A percentile compares a stretch with the other conserved stretches of the same genome.
phyloP scores from a whole-genome alignment of 2,329 filamentous ascomycete species.

The Corinectria fuckeliana region DNA sequence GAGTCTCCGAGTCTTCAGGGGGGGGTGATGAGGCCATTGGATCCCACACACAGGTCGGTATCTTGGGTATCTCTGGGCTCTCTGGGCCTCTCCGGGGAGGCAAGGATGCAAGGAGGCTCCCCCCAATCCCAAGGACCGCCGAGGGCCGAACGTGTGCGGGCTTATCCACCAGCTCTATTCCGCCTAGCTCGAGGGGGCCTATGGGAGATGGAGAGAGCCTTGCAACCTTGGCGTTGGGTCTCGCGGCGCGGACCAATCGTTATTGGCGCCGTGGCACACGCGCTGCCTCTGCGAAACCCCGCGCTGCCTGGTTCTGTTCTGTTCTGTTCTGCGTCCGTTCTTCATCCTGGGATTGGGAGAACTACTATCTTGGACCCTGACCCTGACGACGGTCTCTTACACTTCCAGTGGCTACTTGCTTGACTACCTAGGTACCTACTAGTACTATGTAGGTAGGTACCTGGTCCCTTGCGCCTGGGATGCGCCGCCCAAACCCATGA shows the following conservation, averaged over 20 bases:
- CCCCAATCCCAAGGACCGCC: conserved; percentile 17
- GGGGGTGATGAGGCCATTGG: conserved; percentile 1
- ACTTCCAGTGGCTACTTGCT: no score
- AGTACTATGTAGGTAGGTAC: neutral
- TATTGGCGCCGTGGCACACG: conserved; percentile 3
- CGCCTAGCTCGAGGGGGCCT: neutral
- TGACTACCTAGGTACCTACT: no score
- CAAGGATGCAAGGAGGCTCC: neutral
- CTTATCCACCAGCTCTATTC: neutral
- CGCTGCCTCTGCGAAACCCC: conserved; percentile 6
- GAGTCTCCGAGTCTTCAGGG: no score
- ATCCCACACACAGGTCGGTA: no score
- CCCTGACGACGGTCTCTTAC: neutral
- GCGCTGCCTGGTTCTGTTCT: no score
- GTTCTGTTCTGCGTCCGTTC: no score
- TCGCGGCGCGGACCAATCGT: conserved; percentile 15
- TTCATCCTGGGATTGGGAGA: no score
- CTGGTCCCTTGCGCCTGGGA: no score
- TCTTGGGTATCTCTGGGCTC: neutral
- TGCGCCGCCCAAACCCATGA: neutral
- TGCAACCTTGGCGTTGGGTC: neutral
- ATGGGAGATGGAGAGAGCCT: neutral
- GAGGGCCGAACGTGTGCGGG: conserved; percentile 21
- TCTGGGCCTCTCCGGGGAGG: conserved; percentile 2
- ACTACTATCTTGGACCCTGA: neutral